These are phyloP conservation scores for Trichosporon sp. DNA, from an alignment of 1,284 basidiomycete species.

Conservation along the genomic window DNA sequence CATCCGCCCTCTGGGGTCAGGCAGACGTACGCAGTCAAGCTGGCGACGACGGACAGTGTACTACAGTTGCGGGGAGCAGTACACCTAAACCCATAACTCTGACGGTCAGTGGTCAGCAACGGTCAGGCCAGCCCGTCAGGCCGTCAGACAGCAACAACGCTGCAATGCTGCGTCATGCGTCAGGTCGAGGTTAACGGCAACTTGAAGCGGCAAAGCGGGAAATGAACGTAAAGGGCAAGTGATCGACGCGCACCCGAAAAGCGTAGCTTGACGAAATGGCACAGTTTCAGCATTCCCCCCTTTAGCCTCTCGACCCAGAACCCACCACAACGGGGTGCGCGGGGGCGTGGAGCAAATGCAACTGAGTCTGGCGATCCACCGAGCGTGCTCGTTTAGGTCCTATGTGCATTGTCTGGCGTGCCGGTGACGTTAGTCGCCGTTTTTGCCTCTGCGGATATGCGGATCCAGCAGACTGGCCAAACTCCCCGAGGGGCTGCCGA, in stretches of 20 bases:
- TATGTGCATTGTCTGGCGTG: no score
- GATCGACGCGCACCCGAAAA: conserved; percentile 14
- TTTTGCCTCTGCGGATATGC: neutral
- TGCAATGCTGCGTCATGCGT: no score
- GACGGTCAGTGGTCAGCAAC: neutral
- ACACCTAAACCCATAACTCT: neutral
- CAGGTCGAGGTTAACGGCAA: no score
- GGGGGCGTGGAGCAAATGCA: neutral
- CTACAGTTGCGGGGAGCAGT: neutral
- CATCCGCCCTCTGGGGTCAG: neutral
- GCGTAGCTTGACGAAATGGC: neutral
- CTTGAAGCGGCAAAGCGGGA: neutral
- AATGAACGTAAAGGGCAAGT: neutral
- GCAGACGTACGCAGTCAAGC: neutral
- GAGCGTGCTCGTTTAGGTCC: neutral
- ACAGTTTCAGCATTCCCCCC: neutral
- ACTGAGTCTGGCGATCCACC: neutral
- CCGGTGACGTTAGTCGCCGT: conserved; percentile 1
- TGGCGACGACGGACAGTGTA: neutral
- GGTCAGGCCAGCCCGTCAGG: neutral
- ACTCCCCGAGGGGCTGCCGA: neutral
- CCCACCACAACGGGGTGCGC: neutral
- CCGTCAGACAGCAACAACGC: neutral
- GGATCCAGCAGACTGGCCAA: conserved; percentile 11
- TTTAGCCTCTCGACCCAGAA: no score